Percentiles rank a stretch among this genome's conserved stretches.
Conservation (phyloP, 371 early-diverging fungal species). For the Syncephalastrum sp. region DNA sequence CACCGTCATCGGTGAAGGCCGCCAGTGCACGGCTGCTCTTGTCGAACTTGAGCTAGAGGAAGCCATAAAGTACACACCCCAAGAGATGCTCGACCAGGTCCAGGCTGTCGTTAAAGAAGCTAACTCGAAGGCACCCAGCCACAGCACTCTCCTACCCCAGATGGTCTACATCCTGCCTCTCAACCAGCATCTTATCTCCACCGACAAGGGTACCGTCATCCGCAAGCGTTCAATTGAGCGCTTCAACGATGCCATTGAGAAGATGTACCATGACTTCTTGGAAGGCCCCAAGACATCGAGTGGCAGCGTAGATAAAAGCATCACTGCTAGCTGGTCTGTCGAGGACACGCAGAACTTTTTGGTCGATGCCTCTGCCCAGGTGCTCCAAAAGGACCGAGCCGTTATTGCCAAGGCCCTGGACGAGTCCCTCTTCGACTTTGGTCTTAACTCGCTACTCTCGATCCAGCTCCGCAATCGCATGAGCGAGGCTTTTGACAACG, state of each 20-base stretch:
- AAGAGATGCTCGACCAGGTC: conserved; percentile 15
- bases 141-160: conserved; percentile 29
- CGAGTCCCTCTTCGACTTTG: conserved; percentile 17
- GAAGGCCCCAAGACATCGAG: neutral
- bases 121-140: conserved; percentile 28
- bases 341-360: conserved; percentile 1
- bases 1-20: conserved; percentile 24
- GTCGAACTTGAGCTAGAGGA: conserved; percentile 14
- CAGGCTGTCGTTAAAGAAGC: conserved; percentile 25
- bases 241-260: conserved; percentile 18
- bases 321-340: too few relatives aligned
- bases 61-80: neutral
- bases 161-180: conserved; percentile 38
- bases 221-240: conserved; percentile 17
- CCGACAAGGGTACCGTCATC: conserved; percentile 27
- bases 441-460: conserved; percentile 14
- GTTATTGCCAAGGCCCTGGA: neutral
- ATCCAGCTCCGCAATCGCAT: conserved; percentile 18
- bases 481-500: conserved; percentile 13
- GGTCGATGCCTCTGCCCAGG: conserved; percentile 4
- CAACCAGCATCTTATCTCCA: conserved; percentile 14
- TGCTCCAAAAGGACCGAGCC: neutral
- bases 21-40: conserved; percentile 26
- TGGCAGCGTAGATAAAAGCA: neutral
- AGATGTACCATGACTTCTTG: conserved; percentile 25